Percentiles rank a stretch among this genome's conserved stretches.
phyloP scores from a whole-genome alignment of 805 yeast genomes.

The Blastobotrys mokoenaii region DNA sequence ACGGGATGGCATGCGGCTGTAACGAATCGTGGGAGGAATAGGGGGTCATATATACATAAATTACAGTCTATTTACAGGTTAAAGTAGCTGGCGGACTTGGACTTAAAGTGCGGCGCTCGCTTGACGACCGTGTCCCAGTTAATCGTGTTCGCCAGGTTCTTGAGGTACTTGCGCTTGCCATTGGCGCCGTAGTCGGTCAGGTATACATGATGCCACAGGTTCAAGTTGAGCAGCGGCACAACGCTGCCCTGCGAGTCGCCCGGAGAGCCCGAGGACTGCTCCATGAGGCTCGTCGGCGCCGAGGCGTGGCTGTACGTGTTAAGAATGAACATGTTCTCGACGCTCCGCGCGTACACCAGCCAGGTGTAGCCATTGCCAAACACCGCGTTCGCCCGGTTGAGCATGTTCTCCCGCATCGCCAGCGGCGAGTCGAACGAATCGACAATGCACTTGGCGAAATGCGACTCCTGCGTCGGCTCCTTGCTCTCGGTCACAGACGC shows the following conservation, averaged over 20 bases:
- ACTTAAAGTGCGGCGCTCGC: conserved; percentile 2
- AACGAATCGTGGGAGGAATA: no score
- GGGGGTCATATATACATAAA: no score
- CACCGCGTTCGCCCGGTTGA: conserved; percentile 64
- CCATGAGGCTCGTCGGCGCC: background rate
- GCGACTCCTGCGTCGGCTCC: conserved; percentile 7
- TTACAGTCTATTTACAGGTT: no score
- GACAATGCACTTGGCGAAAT: conserved; percentile 12
- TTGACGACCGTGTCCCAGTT: conserved; percentile 54
- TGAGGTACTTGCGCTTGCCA: conserved; percentile 65
- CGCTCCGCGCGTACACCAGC: conserved; percentile 51
- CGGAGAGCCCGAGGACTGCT: background rate
- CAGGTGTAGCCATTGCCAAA: conserved; percentile 94
- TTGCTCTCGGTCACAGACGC: conserved; percentile 1
- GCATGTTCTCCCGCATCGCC: conserved; percentile 67
- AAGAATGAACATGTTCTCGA: conserved; percentile 43
- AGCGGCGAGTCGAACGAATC: conserved; percentile 65
- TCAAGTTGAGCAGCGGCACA: conserved; percentile 62
- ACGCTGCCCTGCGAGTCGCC: conserved; percentile 1
- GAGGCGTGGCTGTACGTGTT: conserved; percentile 71
- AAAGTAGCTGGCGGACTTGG: no score
- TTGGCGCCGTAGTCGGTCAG: conserved; percentile 74
- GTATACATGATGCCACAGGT: conserved; percentile 82
- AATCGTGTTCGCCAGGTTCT: conserved; percentile 65
- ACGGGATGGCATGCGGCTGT: no score